A percentile compares a stretch with the other conserved stretches of the same genome.
Conservation (phyloP, 2,329 filamentous ascomycete species). For the Cladophialophora bantiana region DNA sequence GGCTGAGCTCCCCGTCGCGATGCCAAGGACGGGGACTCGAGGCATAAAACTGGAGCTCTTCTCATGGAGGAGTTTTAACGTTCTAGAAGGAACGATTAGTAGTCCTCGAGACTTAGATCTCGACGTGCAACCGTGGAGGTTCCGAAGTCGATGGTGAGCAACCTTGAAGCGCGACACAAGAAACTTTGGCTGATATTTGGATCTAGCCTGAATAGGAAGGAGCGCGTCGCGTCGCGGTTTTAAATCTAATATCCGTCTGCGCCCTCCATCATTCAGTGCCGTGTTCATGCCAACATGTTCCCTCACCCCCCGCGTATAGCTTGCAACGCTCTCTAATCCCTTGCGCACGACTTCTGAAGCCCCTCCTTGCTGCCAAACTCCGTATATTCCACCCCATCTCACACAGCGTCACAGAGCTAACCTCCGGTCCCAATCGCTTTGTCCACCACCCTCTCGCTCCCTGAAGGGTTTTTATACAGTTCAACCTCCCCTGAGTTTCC, state of each 20-base stretch:
- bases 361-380: constrained; percentile 23
- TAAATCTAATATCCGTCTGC: neutral
- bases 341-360: constrained; percentile 26
- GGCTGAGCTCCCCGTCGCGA: too few species aligned
- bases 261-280: neutral
- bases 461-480: constrained; percentile 61
- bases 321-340: constrained; percentile 11
- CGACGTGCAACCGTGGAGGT: too few species aligned
- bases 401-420: constrained; percentile 27
- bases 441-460: constrained; percentile 49
- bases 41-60: too few species aligned
- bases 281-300: constrained; percentile 1
- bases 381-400: constrained; percentile 13
- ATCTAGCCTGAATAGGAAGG: neutral
- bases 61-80: too few species aligned
- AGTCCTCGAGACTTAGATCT: too few species aligned
- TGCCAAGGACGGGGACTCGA: too few species aligned
- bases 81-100: too few species aligned
- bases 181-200: neutral
- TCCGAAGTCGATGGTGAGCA: too few species aligned
- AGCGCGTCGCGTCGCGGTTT: neutral
- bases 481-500: constrained; percentile 82
- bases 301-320: neutral
- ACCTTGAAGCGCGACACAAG: neutral
- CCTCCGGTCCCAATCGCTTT: constrained; percentile 36